Percentiles rank a stretch among this genome's conserved stretches.
phyloP scores from a whole-genome alignment of 306 rosid species.

The Cucurbita argyrosperma region DNA sequence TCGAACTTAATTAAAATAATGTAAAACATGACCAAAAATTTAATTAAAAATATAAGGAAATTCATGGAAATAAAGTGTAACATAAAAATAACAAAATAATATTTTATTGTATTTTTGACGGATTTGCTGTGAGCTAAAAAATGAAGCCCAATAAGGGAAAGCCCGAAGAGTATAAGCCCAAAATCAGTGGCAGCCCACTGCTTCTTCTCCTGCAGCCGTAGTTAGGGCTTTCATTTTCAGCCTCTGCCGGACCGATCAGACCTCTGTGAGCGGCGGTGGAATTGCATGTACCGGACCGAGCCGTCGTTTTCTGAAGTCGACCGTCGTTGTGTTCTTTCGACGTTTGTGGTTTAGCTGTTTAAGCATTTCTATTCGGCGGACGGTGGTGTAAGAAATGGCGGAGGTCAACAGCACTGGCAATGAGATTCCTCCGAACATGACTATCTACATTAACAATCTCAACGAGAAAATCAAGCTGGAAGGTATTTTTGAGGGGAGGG shows the following conservation, averaged over 20 bases:
- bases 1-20: too few relatives aligned
- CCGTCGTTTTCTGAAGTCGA: neutral
- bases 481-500: conserved; percentile 14
- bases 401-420: conserved; percentile 32
- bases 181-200: neutral
- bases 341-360: neutral
- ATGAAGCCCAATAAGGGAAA: neutral
- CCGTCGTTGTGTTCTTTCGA: neutral
- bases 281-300: neutral
- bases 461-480: conserved; percentile 94
- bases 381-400: conserved; percentile 24
- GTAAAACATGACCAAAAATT: too few relatives aligned
- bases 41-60: too few relatives aligned
- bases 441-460: conserved; percentile 91
- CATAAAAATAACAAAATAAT: too few relatives aligned
- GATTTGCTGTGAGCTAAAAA: neutral
- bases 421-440: conserved; percentile 46
- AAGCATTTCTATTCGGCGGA: neutral
- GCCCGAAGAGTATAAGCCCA: neutral
- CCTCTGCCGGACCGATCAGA: neutral
- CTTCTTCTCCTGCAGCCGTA: neutral
- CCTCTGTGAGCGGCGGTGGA: neutral
- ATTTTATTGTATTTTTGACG: too few relatives aligned
- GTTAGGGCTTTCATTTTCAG: conserved; percentile 4
- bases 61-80: too few relatives aligned